These are phyloP conservation scores for Coriolopsis trogii DNA, from an alignment of 1,284 basidiomycete genomes.

Conservation along the genomic window DNA sequence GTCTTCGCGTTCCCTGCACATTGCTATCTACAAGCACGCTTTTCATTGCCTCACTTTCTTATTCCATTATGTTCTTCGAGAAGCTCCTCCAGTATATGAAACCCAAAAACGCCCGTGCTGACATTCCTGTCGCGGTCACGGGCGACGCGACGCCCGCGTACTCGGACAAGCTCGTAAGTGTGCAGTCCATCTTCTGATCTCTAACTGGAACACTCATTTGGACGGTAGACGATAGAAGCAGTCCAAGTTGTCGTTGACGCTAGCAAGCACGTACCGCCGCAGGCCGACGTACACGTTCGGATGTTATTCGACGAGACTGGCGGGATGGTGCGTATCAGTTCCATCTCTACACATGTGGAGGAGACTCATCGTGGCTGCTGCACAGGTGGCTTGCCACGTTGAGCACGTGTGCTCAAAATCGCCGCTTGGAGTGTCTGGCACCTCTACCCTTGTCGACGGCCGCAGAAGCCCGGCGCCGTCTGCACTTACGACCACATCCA, in stretches of 20 bases:
- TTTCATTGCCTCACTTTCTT: too few species aligned
- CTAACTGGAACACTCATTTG: background rate
- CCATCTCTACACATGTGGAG: background rate
- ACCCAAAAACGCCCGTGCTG: too few species aligned
- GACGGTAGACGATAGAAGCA: conserved; percentile 11
- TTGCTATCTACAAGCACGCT: too few species aligned
- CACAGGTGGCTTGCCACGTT: conserved; percentile 12
- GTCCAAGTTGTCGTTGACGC: conserved; percentile 18
- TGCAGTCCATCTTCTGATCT: background rate
- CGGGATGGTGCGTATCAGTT: conserved; percentile 6
- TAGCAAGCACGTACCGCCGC: conserved; percentile 8
- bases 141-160: too few species aligned
- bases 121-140: too few species aligned
- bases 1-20: too few species aligned
- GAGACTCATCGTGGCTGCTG: background rate
- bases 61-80: too few species aligned
- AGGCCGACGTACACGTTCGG: conserved; percentile 15
- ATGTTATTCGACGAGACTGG: conserved; percentile 14
- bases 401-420: background rate
- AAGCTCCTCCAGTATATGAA: too few species aligned
- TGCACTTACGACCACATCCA: background rate
- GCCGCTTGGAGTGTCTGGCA: background rate
- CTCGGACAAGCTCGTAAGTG: background rate
- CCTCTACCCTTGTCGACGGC: background rate
- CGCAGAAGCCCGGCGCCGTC: background rate